Percentiles rank a stretch among this genome's conserved stretches.
Conservation (phyloP, 106 monocot species). For the Apostasia shenzhenica region DNA sequence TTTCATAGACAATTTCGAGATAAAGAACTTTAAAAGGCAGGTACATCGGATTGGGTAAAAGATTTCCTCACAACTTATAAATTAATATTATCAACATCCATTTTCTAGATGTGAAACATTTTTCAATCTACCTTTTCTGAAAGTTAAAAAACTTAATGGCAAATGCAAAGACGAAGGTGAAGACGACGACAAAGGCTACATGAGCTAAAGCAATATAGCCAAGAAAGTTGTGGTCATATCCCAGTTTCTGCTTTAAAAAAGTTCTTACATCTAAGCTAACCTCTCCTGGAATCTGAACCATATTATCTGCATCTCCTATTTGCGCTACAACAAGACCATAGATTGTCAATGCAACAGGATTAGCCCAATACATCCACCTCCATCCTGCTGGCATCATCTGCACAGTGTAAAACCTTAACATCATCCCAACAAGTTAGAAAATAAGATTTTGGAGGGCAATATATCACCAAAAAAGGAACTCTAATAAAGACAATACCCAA, state of each 20-base stretch:
- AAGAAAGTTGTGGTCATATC: conserved; percentile 40
- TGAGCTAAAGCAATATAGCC: conserved; percentile 45
- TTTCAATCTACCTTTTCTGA: conserved; percentile 39
- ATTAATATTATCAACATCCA: no score
- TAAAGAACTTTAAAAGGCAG: no score
- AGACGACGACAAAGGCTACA: conserved; percentile 41
- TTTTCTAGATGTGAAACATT: no score
- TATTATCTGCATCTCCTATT: conserved; percentile 30
- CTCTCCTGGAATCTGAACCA: conserved; percentile 39
- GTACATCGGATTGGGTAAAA: no score
- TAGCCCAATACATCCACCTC: conserved; percentile 88
- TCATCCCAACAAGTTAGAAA: no score
- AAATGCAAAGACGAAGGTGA: conserved; percentile 52
- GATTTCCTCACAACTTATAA: no score
- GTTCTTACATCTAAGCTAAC: conserved; percentile 23
- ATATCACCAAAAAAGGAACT: no score
- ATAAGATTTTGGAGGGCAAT: no score
- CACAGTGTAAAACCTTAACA: background rate
- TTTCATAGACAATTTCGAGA: no score
- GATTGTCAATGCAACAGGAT: conserved; percentile 62
- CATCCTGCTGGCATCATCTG: conserved; percentile 72
- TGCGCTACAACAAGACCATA: conserved; percentile 64
- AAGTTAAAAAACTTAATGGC: conserved; percentile 71
- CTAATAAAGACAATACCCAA: no score
- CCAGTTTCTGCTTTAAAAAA: conserved; percentile 36